Percentiles rank a stretch among this genome's conserved stretches.
phyloP scores from a whole-genome alignment of 176 grass and related monocot genomes.

The Themeda triandra region DNA sequence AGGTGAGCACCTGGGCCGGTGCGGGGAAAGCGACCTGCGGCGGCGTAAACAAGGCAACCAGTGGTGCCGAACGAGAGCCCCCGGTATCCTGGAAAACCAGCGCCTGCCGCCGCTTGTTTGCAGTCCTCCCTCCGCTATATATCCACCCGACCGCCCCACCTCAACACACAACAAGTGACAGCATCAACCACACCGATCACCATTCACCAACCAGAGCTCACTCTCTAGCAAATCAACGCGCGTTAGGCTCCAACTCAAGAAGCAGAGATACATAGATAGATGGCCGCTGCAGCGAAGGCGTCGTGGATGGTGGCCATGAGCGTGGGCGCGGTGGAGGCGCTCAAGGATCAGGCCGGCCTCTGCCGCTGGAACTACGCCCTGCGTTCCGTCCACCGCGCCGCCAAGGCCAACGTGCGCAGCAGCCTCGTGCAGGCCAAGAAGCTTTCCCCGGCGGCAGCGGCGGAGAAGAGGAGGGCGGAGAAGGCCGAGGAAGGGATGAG shows the following conservation, averaged over 20 bases:
- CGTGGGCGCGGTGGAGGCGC: conserved; percentile 57
- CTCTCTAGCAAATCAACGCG: no score
- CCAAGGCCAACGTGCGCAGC: conserved; percentile 20
- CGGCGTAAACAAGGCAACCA: not conserved
- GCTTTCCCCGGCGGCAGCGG: not conserved
- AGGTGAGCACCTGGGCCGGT: not conserved
- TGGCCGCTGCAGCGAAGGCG: conserved; percentile 34
- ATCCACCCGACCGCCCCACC: not conserved
- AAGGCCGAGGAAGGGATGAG: conserved; percentile 56
- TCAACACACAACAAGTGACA: no score
- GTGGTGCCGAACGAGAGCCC: not conserved
- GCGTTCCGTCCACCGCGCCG: conserved; percentile 33
- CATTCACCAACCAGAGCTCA: no score
- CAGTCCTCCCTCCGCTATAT: not conserved
- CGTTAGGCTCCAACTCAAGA: no score
- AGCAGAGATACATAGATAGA: not conserved
- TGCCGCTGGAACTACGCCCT: conserved; percentile 75
- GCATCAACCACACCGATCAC: no score
- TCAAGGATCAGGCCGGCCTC: conserved; percentile 66
- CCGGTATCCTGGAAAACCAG: conserved; percentile 26
- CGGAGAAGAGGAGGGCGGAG: not conserved
- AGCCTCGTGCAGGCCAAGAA: conserved; percentile 25
- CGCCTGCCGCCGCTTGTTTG: conserved; percentile 17
- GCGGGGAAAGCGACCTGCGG: not conserved
- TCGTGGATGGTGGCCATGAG: conserved; percentile 55